A percentile compares a stretch with the other conserved stretches of the same genome.
phyloP scores from a whole-genome alignment of 2,329 filamentous ascomycete genomes.

The Graphium sp. region DNA sequence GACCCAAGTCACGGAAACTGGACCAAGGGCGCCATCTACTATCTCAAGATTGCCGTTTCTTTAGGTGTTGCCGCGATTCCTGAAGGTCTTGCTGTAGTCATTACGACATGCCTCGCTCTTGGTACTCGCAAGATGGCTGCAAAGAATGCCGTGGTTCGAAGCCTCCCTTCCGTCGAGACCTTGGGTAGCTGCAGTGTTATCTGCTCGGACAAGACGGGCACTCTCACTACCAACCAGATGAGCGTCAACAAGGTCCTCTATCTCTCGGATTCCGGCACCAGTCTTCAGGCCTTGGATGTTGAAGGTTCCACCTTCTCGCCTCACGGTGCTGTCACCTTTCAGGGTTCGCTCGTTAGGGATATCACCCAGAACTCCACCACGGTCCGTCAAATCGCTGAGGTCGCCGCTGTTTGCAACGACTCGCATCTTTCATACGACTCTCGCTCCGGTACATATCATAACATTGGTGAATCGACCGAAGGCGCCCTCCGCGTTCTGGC shows the following conservation, averaged over 20 bases:
- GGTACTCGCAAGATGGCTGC: slow-evolving; percentile 98
- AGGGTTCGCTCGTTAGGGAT: slow-evolving; percentile 53
- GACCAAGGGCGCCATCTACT: slow-evolving; percentile 97
- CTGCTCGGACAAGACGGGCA: slow-evolving; percentile 98
- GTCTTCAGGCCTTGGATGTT: slow-evolving; percentile 72
- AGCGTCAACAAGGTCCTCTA: slow-evolving; percentile 89
- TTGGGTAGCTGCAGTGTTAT: slow-evolving; percentile 98
- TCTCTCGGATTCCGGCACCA: slow-evolving; percentile 54
- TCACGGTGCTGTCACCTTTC: slow-evolving; percentile 52
- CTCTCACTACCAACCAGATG: slow-evolving; percentile 98
- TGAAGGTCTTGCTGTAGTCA: slow-evolving; percentile 92
- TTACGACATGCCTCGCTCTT: slow-evolving; percentile 92
- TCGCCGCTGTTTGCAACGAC: slow-evolving; percentile 74
- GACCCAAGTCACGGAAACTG: slow-evolving; percentile 87
- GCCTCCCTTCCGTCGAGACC: slow-evolving; percentile 90
- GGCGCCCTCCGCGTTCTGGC: slow-evolving; percentile 79
- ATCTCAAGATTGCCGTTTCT: slow-evolving; percentile 97
- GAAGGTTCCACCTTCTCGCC: slow-evolving; percentile 89
- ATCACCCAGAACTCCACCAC: slow-evolving; percentile 57
- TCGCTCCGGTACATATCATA: slow-evolving; percentile 57
- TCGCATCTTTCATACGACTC: slow-evolving; percentile 68
- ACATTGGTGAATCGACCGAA: slow-evolving; percentile 88
- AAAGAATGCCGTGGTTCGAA: slow-evolving; percentile 94
- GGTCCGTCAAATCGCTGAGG: slow-evolving; percentile 59
- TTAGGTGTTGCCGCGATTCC: slow-evolving; percentile 96